Base-by-base conservation (phyloP, 495 filamentous ascomycete species). In the Penicillium salamii region DNA sequence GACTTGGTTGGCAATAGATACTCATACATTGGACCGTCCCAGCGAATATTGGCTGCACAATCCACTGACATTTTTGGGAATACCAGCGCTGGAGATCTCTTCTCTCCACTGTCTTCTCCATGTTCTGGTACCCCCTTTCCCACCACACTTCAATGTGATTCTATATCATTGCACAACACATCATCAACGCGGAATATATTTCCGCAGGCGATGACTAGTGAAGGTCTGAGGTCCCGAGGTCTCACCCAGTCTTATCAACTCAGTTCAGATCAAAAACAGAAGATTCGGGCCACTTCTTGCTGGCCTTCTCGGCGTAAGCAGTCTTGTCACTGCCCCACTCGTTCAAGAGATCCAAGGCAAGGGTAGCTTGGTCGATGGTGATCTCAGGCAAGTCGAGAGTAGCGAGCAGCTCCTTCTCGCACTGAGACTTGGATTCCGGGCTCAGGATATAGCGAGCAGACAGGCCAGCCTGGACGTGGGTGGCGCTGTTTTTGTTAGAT, bases 271-370 rank as follows among this genome's bases (percentile, higher is more conserved):
- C 53, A 54, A 91, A 90, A 5, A 77, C 65, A 1, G 76, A 79
- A 14, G 86, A 84, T 60, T 89, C 79, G 1, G 85, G 84, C 84
- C 89, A 95, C 73, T 81, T 83, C 55, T 74, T 66, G 43, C 71
- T 71, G n/a, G 87, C 87, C 41, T 81, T 81, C 42, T 81, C 66
- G 32, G 78, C 69, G 60, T 89, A 92, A 18, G 70, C 69, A 3
- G 80, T 60, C 51, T 69, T 75, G 42, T 82, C 76, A 42, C 74
- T 73, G 33, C 78, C 79, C 82, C 86, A 85, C 47, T 79, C 75
- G 45, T 66, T 68, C 24, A 95, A 59, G 21, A 87, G 59, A 4
- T 77, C 70, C 24, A 89, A 63, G 11, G 78, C 87, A 32, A 75
- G 69, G 18, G 69, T 55, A 8, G 86, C 88, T 39, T 89, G 79